Evolutionary conservation across 345 rosid genomes (phyloP), one percentile per base, ranked within the genome.

Genomic region (Bruguiera gymnorhiza): DNA sequence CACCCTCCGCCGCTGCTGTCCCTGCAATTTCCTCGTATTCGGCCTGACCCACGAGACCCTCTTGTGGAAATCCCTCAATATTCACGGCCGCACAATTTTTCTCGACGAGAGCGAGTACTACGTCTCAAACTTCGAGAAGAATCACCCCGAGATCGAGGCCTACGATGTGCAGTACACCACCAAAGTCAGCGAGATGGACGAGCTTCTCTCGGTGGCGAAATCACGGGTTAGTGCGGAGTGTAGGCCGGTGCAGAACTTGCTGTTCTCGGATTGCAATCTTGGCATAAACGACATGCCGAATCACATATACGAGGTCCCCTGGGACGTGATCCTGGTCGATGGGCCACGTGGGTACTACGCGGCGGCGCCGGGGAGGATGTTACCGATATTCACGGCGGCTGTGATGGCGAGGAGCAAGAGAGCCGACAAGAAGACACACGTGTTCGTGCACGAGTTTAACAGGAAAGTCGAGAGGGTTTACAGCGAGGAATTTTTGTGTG

Each of bases 21-120:
- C 76, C 6, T 86, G 92, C 66, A 88, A 86, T 67, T 74, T 94
- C 78, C 91, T 94, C 63, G 66, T 94, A 39, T 94, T 91, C 69
- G 97, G 97, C 21, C 79, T 94, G 3, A 78, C 88, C 31, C 93
- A 91, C 80, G 98, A 94, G 70, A 81, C 96, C 73, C 95, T 87
- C 71, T 82, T 94, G 46, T 94, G 92, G 97, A 81, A 85, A 78
- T 87, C 96, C 9, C 80, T 91, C 60, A 89, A 94, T 63, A 76
- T 82, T 78, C 77, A 62, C 26, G 99, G 97, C 46, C 89, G 76
- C 36, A 89, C 97, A 10, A 79, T 94, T 50, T 88, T 94, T 60
- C 84, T 94, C 31, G 97, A 88, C 68, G 99, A 94, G 56, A 89
- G 70, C 54, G 88, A 91, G 80, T 89, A 83, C 75, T 63, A 79